Percentiles rank a stretch among this genome's conserved stretches.
Conservation (phyloP, 768 basidiomycete genomes). For the Lyophyllum semitale region DNA sequence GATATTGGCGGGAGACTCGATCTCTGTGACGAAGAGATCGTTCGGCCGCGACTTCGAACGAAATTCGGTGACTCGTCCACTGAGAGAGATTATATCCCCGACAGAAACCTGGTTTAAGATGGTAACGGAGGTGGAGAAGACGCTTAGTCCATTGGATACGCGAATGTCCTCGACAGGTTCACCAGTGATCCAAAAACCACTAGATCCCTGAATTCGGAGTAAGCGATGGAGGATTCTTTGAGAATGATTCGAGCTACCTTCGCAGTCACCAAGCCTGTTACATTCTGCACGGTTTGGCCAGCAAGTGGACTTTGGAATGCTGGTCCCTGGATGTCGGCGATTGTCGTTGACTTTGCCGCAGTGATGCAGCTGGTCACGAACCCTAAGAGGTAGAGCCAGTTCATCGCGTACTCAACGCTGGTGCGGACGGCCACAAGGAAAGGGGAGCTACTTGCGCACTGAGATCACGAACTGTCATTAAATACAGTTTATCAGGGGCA, state of each 20-base stretch:
- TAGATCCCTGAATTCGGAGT: constrained; percentile 34
- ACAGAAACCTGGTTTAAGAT: constrained; percentile 39
- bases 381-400: constrained; percentile 30
- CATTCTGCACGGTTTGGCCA: constrained; percentile 45
- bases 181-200: constrained; percentile 51
- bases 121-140: constrained; percentile 45
- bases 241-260: constrained; percentile 36
- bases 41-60: constrained; percentile 43
- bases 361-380: constrained; percentile 30
- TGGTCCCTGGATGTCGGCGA: constrained; percentile 57
- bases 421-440: neutral
- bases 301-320: constrained; percentile 46
- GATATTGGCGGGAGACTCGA: constrained; percentile 46
- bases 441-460: neutral
- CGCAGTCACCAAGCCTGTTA: constrained; percentile 54
- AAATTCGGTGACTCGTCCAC: constrained; percentile 50
- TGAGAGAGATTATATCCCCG: constrained; percentile 50
- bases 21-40: constrained; percentile 52
- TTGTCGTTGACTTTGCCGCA: constrained; percentile 31
- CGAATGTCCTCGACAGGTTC: constrained; percentile 45
- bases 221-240: neutral
- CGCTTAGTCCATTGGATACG: constrained; percentile 50
- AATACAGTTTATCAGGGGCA: constrained; percentile 2
- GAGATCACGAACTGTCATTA: neutral
- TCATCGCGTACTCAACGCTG: constrained; percentile 24